Base-by-base conservation (phyloP, 345 rosid genomes). In the Salix caprea region DNA sequence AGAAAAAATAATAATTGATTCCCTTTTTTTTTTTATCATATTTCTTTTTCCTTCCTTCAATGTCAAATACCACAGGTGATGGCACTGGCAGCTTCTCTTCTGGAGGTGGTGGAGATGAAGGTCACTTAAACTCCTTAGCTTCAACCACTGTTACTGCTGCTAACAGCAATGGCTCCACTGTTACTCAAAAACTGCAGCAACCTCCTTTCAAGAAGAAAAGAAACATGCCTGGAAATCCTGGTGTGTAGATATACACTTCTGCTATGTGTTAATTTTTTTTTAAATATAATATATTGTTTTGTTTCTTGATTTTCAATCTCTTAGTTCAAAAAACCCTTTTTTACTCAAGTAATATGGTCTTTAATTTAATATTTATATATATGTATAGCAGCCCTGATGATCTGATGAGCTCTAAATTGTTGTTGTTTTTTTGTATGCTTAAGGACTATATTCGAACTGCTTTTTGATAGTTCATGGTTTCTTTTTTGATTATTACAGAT, bases 191-290 rank as follows among this genome's bases (percentile, higher is more conserved):
- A 0, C 76, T 72, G 1, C 80, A 65, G 2, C 78, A 66, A 23
- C 77, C 79, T 2, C 69, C 77, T 24, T 40, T 54, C 69, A 84
- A 78, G 83, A 87, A 71, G 78, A 87, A 74, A 54, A 82, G 90
- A 84, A 87, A 82, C 62, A 82, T 80, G 5, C 86, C 90, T 2
- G 88, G 88, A 64, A 83, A 75, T 69, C 90, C 87, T 58, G 90
- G 90, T 82, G 21, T 39, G 46, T 42, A 11, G 46, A 2, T 40
- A 21, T 21, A 70, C 32, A 16, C 19, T 65, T 39, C 24, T 19
- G 52, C 74, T 18, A 32, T 28, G 0, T 19, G 18, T 71, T 19
- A 13, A n/a, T 58, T 58, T n/a, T 36, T 13, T n/a, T 28, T 28
- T n/a, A 11, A 56, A 18, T n/a, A 52, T 18, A 19, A 52, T 52